Base-by-base conservation (phyloP, 2,329 filamentous ascomycete genomes). In the Claviceps cyperi region DNA sequence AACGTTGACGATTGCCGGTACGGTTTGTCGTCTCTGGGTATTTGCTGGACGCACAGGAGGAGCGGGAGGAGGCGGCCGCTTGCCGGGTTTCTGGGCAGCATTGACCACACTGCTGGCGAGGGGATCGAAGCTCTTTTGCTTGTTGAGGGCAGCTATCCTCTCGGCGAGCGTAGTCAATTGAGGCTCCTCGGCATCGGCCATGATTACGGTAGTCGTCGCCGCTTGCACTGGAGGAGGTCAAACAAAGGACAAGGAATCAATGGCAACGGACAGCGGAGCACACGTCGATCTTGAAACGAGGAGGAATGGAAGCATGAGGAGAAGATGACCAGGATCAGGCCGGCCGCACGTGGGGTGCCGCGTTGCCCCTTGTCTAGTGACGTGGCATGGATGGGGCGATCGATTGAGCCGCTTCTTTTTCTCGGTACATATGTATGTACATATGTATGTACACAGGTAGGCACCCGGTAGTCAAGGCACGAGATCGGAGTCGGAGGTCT, bases 61-160 rank as follows among this genome's bases (percentile, higher is more conserved):
- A 15, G 64, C 58, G 21, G 65, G 64, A 28, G 64, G 62, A 13
- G 64, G 61, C 5, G 60, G 59, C 43, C 61, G 55, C 50, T 53
- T 75, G 70, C 72, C 73, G 24, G 70, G 66, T 22, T 70, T 64
- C 49, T 64, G 62, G 22, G 67, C 64, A 36, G 37, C 44, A 36
- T 28, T 52, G 32, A 17, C 62, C 21, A 67, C 64, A 17, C 39
- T 45, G 22, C 19, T 53, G 28, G 19, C 15, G 14, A 22, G 43
- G 14, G 41, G n/a, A 49, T 66, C 67, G 66, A 82, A 77, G 67
- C 76, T 77, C 64, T 77, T 77, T 62, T 81, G 74, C 59, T 69
- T 66, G 56, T 82, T 82, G 54, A 83, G 70, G 32, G 80, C 80
- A 9, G 79, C 78, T 54, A 83, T 83, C 48, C 80, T 72, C 62